Evolutionary conservation across 768 basidiomycete genomes (phyloP).

Genomic region (Suillus lakei): DNA sequence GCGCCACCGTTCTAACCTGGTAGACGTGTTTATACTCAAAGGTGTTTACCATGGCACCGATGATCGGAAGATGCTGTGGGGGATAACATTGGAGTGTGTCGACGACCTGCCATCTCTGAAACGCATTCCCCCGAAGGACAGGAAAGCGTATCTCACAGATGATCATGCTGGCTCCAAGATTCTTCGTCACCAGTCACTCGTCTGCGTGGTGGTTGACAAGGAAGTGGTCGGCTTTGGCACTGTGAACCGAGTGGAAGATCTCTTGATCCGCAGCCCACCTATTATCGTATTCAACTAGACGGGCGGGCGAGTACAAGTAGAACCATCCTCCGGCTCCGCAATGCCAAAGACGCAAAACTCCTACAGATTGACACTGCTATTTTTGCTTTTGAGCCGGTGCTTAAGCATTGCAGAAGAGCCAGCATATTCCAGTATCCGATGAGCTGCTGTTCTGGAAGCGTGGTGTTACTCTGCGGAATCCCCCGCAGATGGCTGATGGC

Average conservation of each 20-base stretch:
- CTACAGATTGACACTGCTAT: slow-evolving; percentile 61
- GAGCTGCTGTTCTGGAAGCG: slow-evolving; percentile 57
- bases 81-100: slow-evolving; percentile 39
- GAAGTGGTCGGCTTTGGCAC: slow-evolving; percentile 55
- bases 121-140: slow-evolving; percentile 35
- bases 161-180: slow-evolving; percentile 30
- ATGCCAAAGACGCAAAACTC: slow-evolving; percentile 40
- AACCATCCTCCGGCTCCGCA: slow-evolving; percentile 43
- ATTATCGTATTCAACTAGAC: slow-evolving; percentile 55
- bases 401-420: slow-evolving; percentile 55
- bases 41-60: slow-evolving; percentile 36
- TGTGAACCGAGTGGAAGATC: slow-evolving; percentile 55
- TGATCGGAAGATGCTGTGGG: slow-evolving; percentile 36
- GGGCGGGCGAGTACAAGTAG: slow-evolving; percentile 41
- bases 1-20: slow-evolving; percentile 36
- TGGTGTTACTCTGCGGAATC: slow-evolving; percentile 11
- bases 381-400: slow-evolving; percentile 61
- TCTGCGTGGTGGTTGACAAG: slow-evolving; percentile 50
- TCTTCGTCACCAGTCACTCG: slow-evolving; percentile 53
- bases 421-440: slow-evolving; percentile 43
- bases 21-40: slow-evolving; percentile 41
- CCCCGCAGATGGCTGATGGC: neutral
- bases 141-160: slow-evolving; percentile 40
- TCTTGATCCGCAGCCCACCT: slow-evolving; percentile 48
- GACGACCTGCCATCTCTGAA: slow-evolving; percentile 40